These are phyloP conservation scores for Trichosporon asahii DNA, from an alignment of 1,284 basidiomycete genomes.

Conservation along the genomic window DNA sequence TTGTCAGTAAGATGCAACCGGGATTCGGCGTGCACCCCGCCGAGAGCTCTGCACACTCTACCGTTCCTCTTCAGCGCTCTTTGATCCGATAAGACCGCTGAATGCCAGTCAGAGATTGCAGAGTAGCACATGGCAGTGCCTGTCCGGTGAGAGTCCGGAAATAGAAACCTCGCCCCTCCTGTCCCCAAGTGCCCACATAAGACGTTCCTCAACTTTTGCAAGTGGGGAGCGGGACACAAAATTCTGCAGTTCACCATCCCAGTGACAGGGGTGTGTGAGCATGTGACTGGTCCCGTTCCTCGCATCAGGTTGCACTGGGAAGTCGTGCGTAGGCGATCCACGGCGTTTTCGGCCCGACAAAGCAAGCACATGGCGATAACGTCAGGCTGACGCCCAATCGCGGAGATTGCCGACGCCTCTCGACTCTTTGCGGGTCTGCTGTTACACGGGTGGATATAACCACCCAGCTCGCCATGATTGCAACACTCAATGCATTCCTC, in stretches of 20 bases:
- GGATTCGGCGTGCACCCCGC: neutral
- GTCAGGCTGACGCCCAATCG: neutral
- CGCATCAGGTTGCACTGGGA: neutral
- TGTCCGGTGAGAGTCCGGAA: neutral
- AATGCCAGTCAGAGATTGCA: no score
- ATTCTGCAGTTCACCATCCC: neutral
- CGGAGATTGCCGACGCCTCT: neutral
- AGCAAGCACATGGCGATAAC: neutral
- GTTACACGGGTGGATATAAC: no score
- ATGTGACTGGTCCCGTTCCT: neutral
- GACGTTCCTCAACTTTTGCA: no score
- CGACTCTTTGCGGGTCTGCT: no score
- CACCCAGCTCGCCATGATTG: neutral
- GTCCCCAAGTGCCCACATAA: no score
- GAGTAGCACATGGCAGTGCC: neutral
- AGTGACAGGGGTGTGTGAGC: neutral
- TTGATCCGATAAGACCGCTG: neutral
- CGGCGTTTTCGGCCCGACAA: neutral
- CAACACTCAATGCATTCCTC: constrained; percentile 1
- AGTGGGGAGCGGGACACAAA: no score
- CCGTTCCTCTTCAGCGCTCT: neutral
- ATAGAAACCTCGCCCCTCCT: neutral
- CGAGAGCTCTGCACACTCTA: neutral
- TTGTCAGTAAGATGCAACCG: no score
- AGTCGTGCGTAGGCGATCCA: neutral